phyloP scores from a whole-genome alignment of 2,329 filamentous ascomycete species.

The Orbilia brochopaga region DNA sequence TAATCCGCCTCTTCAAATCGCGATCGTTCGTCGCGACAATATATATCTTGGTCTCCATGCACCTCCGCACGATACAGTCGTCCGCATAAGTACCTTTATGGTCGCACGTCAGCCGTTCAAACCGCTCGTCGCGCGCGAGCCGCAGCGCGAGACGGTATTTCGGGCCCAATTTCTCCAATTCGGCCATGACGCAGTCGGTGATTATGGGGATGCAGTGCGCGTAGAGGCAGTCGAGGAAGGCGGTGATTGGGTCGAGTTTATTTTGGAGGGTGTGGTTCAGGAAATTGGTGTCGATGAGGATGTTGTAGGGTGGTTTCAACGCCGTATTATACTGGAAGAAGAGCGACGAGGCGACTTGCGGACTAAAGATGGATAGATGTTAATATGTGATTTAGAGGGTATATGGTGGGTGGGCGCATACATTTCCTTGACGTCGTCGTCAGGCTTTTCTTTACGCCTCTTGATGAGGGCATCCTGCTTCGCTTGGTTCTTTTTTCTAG shows the following conservation, averaged over 20 bases:
- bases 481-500: constrained; percentile 74
- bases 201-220: constrained; percentile 90
- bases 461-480: constrained; percentile 68
- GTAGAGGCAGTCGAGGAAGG: constrained; percentile 92
- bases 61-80: constrained; percentile 78
- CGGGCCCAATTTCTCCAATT: constrained; percentile 84
- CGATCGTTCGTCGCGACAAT: constrained; percentile 71
- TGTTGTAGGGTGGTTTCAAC: constrained; percentile 79
- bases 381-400: constrained; percentile 51
- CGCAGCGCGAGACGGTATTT: constrained; percentile 86
- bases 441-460: constrained; percentile 65
- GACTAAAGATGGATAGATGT: constrained; percentile 59
- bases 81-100: constrained; percentile 89
- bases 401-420: constrained; percentile 58
- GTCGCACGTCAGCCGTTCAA: constrained; percentile 82
- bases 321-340: constrained; percentile 91
- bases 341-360: constrained; percentile 79
- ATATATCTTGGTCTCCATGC: constrained; percentile 76
- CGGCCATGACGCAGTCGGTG: constrained; percentile 80
- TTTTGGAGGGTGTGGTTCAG: constrained; percentile 86
- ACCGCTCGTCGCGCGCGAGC: constrained; percentile 87
- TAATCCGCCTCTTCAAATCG: constrained; percentile 71
- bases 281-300: constrained; percentile 89
- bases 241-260: constrained; percentile 84
- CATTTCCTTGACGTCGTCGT: constrained; percentile 75